A percentile compares a stretch with the other conserved stretches of the same genome.
These are phyloP conservation scores for Globisporangium emineosum DNA, from an alignment of 352 stramenopile genomes.

Conservation along the genomic window DNA sequence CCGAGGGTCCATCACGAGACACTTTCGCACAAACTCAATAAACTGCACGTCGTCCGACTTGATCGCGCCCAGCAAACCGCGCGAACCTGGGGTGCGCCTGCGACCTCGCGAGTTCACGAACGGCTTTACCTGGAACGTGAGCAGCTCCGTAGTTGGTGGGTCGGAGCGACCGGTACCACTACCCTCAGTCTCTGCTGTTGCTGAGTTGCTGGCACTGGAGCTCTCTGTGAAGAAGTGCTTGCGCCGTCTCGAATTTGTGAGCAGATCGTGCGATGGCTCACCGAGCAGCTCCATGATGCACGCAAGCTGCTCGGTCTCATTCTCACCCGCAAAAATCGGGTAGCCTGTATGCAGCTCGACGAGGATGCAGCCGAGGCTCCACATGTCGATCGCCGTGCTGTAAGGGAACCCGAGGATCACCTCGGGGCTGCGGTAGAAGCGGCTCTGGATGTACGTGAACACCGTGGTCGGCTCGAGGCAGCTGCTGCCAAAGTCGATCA, in stretches of 20 bases:
- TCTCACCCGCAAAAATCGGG: slow-evolving; percentile 84
- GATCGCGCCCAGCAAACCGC: slow-evolving; percentile 32
- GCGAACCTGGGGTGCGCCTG: slow-evolving; percentile 34
- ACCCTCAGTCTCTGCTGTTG: not conserved
- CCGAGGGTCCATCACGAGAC: slow-evolving; percentile 61
- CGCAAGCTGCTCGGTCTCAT: slow-evolving; percentile 79
- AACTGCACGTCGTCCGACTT: slow-evolving; percentile 55
- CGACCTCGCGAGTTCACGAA: slow-evolving; percentile 67
- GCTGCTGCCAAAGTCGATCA: slow-evolving; percentile 98
- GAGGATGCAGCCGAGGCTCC: slow-evolving; percentile 87
- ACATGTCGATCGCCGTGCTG: slow-evolving; percentile 83
- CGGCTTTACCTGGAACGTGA: slow-evolving; percentile 35
- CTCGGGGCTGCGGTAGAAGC: slow-evolving; percentile 97
- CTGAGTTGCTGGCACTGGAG: not conserved
- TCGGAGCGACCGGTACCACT: not conserved
- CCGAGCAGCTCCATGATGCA: slow-evolving; percentile 85
- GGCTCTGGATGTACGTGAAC: slow-evolving; percentile 97
- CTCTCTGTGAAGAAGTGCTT: slow-evolving; percentile 69
- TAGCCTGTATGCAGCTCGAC: slow-evolving; percentile 79
- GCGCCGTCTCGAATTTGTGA: slow-evolving; percentile 50
- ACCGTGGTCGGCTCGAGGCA: slow-evolving; percentile 86
- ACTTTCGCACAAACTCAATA: slow-evolving; percentile 57
- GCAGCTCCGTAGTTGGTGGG: not conserved
- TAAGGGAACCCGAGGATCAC: slow-evolving; percentile 94
- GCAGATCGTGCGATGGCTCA: slow-evolving; percentile 37